A percentile compares a stretch with the other conserved stretches of the same genome.
Conservation (phyloP, 2,329 filamentous ascomycete species). For the Aspergillus hiratsukae region DNA sequence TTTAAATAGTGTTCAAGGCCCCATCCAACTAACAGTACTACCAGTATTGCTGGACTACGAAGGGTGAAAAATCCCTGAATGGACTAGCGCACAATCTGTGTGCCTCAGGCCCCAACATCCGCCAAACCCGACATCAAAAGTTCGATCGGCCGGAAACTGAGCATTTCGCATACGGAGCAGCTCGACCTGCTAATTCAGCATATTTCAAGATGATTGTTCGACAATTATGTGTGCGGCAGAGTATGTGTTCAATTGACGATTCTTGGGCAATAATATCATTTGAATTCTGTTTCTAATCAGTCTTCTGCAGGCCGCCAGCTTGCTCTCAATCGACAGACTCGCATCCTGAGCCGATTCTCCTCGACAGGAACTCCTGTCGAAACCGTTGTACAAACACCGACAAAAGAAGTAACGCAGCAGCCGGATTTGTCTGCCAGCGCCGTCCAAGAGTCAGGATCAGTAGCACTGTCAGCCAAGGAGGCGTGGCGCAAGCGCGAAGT, state of each 20-base stretch:
- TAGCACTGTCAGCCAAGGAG: conserved; percentile 5
- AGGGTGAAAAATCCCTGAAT: not conserved
- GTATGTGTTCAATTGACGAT: conserved; percentile 22
- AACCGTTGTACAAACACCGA: conserved; percentile 18
- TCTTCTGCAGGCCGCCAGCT: conserved; percentile 32
- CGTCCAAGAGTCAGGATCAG: conserved; percentile 4
- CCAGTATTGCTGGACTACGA: not conserved
- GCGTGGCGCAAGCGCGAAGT: conserved; percentile 13
- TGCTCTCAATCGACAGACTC: conserved; percentile 29
- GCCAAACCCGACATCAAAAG: conserved; percentile 36
- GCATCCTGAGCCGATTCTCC: conserved; percentile 29
- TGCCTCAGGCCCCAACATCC: conserved; percentile 21
- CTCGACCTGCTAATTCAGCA: conserved; percentile 10
- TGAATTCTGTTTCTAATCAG: conserved; percentile 10
- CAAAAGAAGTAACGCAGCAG: conserved; percentile 7
- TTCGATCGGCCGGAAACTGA: conserved; percentile 23
- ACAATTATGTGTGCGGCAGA: conserved; percentile 36
- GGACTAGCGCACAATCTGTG: not conserved
- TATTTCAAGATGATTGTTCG: conserved; percentile 39
- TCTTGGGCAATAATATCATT: not conserved
- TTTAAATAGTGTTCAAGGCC: not conserved
- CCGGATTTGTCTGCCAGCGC: conserved; percentile 10
- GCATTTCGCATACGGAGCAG: conserved; percentile 15
- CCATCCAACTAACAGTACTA: not conserved
- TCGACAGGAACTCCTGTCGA: conserved; percentile 28